These are phyloP conservation scores for Fusarium kyushuense DNA, from an alignment of 2,329 filamentous ascomycete species.

Conservation along the genomic window DNA sequence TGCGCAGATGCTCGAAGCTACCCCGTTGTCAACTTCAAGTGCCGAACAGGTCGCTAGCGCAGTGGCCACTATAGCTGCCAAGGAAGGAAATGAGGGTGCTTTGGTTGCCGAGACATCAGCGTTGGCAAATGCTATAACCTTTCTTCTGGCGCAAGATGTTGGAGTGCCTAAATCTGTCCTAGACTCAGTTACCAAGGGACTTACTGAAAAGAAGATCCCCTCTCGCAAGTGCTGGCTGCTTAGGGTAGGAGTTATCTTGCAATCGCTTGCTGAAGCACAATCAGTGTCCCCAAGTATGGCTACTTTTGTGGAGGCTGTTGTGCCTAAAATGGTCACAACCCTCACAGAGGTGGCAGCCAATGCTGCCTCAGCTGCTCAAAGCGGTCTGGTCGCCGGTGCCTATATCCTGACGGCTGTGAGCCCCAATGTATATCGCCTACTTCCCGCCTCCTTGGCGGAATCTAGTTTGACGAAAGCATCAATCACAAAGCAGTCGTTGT, in stretches of 20 bases:
- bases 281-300: constrained; percentile 59
- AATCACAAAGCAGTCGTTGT: constrained; percentile 74
- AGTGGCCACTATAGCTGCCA: constrained; percentile 76
- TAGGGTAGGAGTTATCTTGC: constrained; percentile 77
- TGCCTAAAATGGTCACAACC: constrained; percentile 71
- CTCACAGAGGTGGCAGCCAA: constrained; percentile 85
- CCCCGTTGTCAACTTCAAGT: constrained; percentile 70
- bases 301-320: constrained; percentile 65
- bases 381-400: constrained; percentile 81
- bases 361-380: constrained; percentile 82
- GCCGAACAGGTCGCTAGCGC: constrained; percentile 75
- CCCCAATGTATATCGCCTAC: constrained; percentile 64
- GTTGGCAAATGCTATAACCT: constrained; percentile 73
- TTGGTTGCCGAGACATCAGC: constrained; percentile 80
- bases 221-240: constrained; percentile 85
- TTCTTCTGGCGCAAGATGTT: constrained; percentile 70
- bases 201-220: constrained; percentile 84
- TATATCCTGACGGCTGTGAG: constrained; percentile 78
- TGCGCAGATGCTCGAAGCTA: constrained; percentile 79
- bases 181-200: constrained; percentile 82
- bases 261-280: constrained; percentile 61
- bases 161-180: constrained; percentile 74
- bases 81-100: constrained; percentile 90
- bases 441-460: constrained; percentile 64
- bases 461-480: constrained; percentile 67